phyloP scores from a whole-genome alignment of 2,329 filamentous ascomycete species.

The Trichoderma harzianum region DNA sequence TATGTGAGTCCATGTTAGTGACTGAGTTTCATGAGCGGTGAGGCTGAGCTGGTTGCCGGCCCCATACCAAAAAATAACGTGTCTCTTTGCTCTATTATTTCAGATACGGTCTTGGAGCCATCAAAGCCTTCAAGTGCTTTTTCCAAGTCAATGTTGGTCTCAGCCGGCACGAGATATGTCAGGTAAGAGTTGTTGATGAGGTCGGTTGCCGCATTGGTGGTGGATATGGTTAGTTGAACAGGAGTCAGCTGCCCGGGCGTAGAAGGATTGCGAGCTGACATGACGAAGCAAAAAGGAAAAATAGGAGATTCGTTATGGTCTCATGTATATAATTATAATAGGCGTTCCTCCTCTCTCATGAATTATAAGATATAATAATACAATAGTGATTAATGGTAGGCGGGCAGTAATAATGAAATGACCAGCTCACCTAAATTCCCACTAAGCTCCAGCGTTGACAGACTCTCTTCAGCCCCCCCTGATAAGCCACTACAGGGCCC shows the following conservation, averaged over 20 bases:
- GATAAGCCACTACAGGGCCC: constrained; percentile 1
- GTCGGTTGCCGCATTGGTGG: constrained; percentile 27
- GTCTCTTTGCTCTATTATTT: constrained; percentile 59
- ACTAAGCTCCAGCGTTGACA: background rate
- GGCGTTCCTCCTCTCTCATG: background rate
- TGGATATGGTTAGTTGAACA: constrained; percentile 21
- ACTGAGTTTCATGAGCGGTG: constrained; percentile 1
- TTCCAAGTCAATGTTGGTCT: constrained; percentile 54
- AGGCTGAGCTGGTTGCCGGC: background rate
- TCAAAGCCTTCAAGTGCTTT: constrained; percentile 45
- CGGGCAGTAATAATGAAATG: background rate
- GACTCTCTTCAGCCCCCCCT: background rate
- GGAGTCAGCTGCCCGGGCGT: constrained; percentile 25
- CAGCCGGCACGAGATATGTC: constrained; percentile 57
- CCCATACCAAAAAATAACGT: constrained; percentile 68
- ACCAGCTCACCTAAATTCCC: background rate
- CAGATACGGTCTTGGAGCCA: constrained; percentile 47
- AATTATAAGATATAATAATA: constrained; percentile 2
- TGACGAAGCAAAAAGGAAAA: constrained; percentile 11
- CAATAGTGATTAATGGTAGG: background rate
- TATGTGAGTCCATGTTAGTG: constrained; percentile 32
- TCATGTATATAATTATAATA: background rate
- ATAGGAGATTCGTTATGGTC: background rate
- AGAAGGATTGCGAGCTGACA: constrained; percentile 24
- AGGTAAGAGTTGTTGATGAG: constrained; percentile 59